Conservation (phyloP, 2,329 filamentous ascomycete genomes). For the Lanzia echinophila region DNA sequence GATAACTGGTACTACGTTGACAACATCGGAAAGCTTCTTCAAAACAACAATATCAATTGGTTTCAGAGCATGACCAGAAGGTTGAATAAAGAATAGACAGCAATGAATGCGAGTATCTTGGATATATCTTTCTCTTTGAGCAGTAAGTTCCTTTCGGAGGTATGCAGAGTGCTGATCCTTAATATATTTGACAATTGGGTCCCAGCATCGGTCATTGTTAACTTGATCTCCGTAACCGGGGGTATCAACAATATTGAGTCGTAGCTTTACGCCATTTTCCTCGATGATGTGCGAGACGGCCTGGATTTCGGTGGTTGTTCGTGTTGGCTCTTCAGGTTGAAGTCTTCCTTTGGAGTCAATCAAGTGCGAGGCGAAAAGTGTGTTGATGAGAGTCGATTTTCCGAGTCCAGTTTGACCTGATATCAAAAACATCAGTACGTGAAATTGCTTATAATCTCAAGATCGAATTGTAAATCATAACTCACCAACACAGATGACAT, state of each 20-base stretch:
- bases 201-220: constrained; percentile 99
- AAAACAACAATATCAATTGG: constrained; percentile 98
- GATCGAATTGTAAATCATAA: constrained; percentile 25
- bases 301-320: constrained; percentile 96
- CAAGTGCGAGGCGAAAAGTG: constrained; percentile 98
- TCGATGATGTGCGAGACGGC: constrained; percentile 97
- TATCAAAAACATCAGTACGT: constrained; percentile 20
- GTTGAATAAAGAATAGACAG: constrained; percentile 99
- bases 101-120: constrained; percentile 99
- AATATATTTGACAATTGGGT: constrained; percentile 99
- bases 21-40: constrained; percentile 98
- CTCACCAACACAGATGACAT: constrained; percentile 98
- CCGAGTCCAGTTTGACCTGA: constrained; percentile 94
- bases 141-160: constrained; percentile 97
- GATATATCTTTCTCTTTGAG: constrained; percentile 97
- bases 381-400: constrained; percentile 99
- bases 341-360: constrained; percentile 98
- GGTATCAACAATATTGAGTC: constrained; percentile 98
- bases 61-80: constrained; percentile 95
- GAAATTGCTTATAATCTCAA: constrained; percentile 4
- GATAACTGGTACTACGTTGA: constrained; percentile 98
- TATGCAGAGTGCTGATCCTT: constrained; percentile 99
- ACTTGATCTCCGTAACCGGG: constrained; percentile 97
- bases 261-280: constrained; percentile 95
- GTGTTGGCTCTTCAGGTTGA: constrained; percentile 84